Base-by-base conservation (phyloP, 495 filamentous ascomycete species). In the Patellaria atrata region DNA sequence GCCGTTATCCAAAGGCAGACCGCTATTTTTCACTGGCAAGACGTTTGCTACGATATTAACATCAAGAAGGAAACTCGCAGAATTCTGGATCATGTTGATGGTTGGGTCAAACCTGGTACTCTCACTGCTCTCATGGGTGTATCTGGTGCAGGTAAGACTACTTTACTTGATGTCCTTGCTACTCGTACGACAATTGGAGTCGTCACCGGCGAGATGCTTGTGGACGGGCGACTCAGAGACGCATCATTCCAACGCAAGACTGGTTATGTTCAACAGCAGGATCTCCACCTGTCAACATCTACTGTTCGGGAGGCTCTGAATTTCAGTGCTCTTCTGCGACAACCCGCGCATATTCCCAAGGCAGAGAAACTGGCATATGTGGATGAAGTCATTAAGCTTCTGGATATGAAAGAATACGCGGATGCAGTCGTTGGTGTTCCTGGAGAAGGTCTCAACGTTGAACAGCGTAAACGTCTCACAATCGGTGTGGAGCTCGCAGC, bases 201-300 rank as follows among this genome's bases (percentile, higher is more conserved):
- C 8, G 77, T 94, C 31, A 75, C 70, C 12, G 85, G 85, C 16
- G 74, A 86, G 34, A 85, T 87, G 73, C 60, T 87, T 2, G 80
- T 94, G 4, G 79, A 91, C 45, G 85, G 82, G 1, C 65, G 63
- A 16, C 73, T 65, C 25, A 68, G 78, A 12, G 81, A 91, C 49
- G 62, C 68, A 12, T 82, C 79, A 0, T 93, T 93, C 67, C 83
- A 89, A 51, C 77, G 85, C 22, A 89, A 89, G 62, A 93, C 85
- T 2, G 86, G 86, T 17, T 96, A 94, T 47, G 87, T 89, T 13
- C 83, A 96, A 48, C 87, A 96, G 54, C 84, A 92, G 57, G 87
- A 96, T 70, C 68, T 96, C 6, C 86, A 93, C 55, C 66, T 91
- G 16, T 65, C 77, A 22, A 91, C 83, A 0, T 73, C 76, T 1